Percentiles rank a stretch among this genome's conserved stretches.
Evolutionary conservation across 202 grass and related monocot species (phyloP).

Genomic region (Schoenoplectus tabernaemontani): DNA sequence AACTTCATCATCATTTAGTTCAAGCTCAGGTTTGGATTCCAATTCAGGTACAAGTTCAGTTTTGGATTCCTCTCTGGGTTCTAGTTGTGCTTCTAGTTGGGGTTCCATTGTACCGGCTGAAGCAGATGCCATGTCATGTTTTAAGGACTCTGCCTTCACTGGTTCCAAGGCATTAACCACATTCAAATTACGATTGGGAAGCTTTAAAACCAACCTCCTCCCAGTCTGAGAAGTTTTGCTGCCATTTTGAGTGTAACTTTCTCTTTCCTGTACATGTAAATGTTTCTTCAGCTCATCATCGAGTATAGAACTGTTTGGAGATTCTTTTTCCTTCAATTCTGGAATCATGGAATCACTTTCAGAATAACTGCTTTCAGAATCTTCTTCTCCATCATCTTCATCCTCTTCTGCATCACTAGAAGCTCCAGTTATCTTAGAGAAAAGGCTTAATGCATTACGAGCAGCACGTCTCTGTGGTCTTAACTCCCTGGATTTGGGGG

Average conservation of each 20-base stretch:
- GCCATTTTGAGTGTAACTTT: constrained; percentile 41
- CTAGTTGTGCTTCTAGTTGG: constrained; percentile 21
- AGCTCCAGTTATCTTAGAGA: constrained; percentile 69
- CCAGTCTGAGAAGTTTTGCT: constrained; percentile 34
- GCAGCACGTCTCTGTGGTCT: constrained; percentile 82
- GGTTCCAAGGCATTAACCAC: constrained; percentile 38
- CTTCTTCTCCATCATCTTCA: constrained; percentile 47
- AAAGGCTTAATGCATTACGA: constrained; percentile 60
- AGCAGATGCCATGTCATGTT: constrained; percentile 29
- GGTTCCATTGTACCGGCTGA: constrained; percentile 25
- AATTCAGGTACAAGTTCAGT: constrained; percentile 22
- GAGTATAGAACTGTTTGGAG: constrained; percentile 6
- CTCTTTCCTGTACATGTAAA: constrained; percentile 42
- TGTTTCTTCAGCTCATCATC: constrained; percentile 11
- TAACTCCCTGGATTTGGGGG: constrained; percentile 54
- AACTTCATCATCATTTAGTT: constrained; percentile 27
- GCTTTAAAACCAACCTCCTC: constrained; percentile 65
- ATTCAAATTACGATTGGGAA: constrained; percentile 47
- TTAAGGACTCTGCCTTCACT: constrained; percentile 35
- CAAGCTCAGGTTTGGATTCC: constrained; percentile 34
- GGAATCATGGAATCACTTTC: constrained; percentile 29
- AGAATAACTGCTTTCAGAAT: constrained; percentile 47
- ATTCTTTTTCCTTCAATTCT: constrained; percentile 1
- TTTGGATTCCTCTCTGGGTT: constrained; percentile 15
- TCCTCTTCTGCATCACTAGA: constrained; percentile 74